Conservation (phyloP, 371 early-diverging fungal species). For the Phascolomyces articulosus region DNA sequence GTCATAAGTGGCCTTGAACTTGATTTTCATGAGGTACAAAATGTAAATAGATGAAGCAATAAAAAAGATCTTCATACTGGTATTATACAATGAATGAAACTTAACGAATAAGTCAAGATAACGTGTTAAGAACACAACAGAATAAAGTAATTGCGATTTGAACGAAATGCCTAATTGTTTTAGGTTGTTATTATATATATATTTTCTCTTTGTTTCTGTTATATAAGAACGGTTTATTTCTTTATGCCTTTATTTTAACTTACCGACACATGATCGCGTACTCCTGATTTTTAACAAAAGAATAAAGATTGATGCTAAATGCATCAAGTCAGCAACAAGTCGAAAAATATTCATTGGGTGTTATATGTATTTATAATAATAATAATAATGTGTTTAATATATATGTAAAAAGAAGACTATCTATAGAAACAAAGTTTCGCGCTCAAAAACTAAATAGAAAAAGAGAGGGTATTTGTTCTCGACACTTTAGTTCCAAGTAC, state of each 20-base stretch:
- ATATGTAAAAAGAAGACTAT: not conserved
- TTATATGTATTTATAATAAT: not conserved
- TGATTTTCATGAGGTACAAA: conserved; percentile 87
- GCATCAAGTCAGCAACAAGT: conserved; percentile 92
- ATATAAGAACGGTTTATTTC: not conserved
- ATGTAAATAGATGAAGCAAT: conserved; percentile 87
- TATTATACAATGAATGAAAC: conserved; percentile 89
- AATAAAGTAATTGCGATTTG: conserved; percentile 95
- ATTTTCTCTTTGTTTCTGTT: not conserved
- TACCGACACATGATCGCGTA: conserved; percentile 87
- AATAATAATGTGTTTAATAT: not conserved
- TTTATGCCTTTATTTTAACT: conserved; percentile 1
- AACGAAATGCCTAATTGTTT: conserved; percentile 91
- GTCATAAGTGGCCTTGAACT: conserved; percentile 93
- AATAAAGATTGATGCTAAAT: conserved; percentile 93
- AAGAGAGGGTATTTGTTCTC: not conserved
- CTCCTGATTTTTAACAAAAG: conserved; percentile 87
- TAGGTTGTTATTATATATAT: not conserved
- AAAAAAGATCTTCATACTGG: conserved; percentile 96
- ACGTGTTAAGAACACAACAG: conserved; percentile 91
- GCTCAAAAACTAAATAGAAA: not conserved
- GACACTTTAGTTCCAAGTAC: not conserved
- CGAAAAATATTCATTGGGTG: conserved; percentile 88
- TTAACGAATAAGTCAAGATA: conserved; percentile 91
- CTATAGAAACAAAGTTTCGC: too few relatives aligned